phyloP scores from a whole-genome alignment of 331 rosid species.

The Stylosanthes scabra region DNA sequence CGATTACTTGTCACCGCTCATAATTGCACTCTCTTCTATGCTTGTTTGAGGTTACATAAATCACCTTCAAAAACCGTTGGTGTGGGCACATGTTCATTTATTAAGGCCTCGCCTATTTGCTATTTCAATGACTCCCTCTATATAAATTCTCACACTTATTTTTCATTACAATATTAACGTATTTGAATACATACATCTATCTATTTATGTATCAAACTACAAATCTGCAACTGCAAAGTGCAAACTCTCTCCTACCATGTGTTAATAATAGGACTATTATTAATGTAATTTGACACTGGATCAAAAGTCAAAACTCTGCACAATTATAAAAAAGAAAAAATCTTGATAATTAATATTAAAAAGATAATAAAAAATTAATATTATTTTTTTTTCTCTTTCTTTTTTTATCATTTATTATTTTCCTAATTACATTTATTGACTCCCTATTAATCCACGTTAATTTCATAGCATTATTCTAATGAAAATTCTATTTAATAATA shows the following conservation, averaged over 20 bases:
- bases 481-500: no score
- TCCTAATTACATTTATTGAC: no score
- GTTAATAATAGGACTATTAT: neutral
- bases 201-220: neutral
- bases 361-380: no score
- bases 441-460: no score
- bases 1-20: neutral
- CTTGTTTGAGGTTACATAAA: neutral
- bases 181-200: no score
- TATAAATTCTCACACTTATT: no score
- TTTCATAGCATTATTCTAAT: no score
- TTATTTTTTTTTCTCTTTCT: no score
- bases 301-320: neutral
- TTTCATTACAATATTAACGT: no score
- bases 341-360: no score
- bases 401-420: no score
- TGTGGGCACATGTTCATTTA: slow-evolving; percentile 25
- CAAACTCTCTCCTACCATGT: neutral
- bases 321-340: no score
- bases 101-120: slow-evolving; percentile 20
- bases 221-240: neutral
- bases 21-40: neutral
- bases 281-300: neutral
- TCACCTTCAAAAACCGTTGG: slow-evolving; percentile 16
- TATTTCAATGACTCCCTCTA: neutral